phyloP scores from a whole-genome alignment of 306 rosid genomes.

The Cucurbita maxima region DNA sequence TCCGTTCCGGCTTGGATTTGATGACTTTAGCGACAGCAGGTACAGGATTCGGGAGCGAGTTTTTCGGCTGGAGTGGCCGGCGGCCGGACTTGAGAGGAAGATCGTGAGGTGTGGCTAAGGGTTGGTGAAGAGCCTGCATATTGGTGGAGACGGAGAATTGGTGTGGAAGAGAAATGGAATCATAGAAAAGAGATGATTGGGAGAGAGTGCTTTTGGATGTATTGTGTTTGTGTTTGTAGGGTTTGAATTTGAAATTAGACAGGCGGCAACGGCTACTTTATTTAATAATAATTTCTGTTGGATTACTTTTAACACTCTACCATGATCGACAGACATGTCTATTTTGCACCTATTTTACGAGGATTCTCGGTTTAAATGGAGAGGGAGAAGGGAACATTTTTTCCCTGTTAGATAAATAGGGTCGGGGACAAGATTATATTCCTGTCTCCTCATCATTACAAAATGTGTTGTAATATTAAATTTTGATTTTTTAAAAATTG shows the following conservation, averaged over 20 bases:
- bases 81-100: conserved; percentile 47
- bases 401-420: no score
- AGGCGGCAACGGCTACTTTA: conserved; percentile 82
- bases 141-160: not conserved
- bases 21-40: conserved; percentile 8
- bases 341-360: no score
- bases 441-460: no score
- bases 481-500: no score
- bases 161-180: not conserved
- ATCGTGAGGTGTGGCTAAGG: conserved; percentile 18
- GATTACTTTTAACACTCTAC: not conserved
- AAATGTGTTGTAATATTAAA: no score
- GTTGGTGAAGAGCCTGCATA: conserved; percentile 25
- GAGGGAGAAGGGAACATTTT: no score
- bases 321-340: no score
- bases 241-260: conserved; percentile 57
- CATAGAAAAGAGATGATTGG: not conserved
- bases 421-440: no score
- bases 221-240: not conserved
- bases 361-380: no score
- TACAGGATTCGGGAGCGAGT: conserved; percentile 25
- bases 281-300: not conserved
- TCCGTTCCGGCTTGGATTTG: conserved; percentile 18
- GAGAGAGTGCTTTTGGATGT: not conserved
- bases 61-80: conserved; percentile 59